A percentile compares a stretch with the other conserved stretches of the same genome.
These are phyloP conservation scores for Psilocybe cyanescens DNA, from an alignment of 768 basidiomycete species.

Conservation along the genomic window DNA sequence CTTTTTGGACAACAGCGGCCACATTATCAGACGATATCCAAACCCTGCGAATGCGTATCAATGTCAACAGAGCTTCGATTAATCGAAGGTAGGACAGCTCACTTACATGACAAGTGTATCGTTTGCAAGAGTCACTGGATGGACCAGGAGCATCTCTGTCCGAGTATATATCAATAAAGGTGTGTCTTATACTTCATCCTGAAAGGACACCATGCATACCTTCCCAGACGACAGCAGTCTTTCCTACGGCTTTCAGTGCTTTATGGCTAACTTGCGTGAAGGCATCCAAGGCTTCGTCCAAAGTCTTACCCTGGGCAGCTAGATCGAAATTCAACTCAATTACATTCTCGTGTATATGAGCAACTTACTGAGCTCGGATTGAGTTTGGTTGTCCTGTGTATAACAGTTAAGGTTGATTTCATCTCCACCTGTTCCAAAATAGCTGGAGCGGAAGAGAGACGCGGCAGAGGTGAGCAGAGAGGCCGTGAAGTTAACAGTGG, in stretches of 20 bases:
- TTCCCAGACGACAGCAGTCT: slow-evolving; percentile 85
- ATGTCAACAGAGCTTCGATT: background rate
- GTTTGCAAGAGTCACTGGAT: slow-evolving; percentile 46
- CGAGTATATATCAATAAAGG: no score
- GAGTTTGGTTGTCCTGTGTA: slow-evolving; percentile 58
- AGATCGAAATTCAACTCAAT: background rate
- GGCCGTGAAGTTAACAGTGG: slow-evolving; percentile 63
- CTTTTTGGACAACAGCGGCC: slow-evolving; percentile 56
- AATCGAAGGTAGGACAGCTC: background rate
- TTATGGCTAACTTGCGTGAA: slow-evolving; percentile 65
- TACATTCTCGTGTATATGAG: slow-evolving; percentile 1
- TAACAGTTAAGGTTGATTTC: slow-evolving; percentile 78
- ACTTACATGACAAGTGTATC: slow-evolving; percentile 62
- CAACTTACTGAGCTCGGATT: slow-evolving; percentile 49
- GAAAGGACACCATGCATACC: no score
- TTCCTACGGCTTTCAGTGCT: slow-evolving; percentile 54
- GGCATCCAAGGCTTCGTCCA: slow-evolving; percentile 63
- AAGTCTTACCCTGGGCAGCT: slow-evolving; percentile 47
- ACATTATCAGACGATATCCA: slow-evolving; percentile 74
- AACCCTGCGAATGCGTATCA: slow-evolving; percentile 42
- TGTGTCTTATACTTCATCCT: no score
- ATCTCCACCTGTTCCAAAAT: slow-evolving; percentile 84
- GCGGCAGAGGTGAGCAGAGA: slow-evolving; percentile 57
- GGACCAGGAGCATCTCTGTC: slow-evolving; percentile 62
- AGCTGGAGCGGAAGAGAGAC: slow-evolving; percentile 50